Base-by-base conservation (phyloP, 140 eudicot species). In the Bidens hawaiensis region DNA sequence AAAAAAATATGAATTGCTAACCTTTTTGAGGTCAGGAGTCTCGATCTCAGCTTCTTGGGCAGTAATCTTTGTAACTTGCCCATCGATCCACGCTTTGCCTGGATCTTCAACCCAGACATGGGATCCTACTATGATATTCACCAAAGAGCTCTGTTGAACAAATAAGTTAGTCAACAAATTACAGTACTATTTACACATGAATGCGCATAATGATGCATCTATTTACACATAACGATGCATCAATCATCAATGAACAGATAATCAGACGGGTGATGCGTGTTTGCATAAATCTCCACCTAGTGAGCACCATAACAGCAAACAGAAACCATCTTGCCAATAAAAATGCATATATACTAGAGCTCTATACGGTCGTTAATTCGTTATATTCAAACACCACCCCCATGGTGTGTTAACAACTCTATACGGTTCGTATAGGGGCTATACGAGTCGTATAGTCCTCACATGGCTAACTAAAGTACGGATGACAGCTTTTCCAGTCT, bases 71-170 rank as follows among this genome's bases (percentile, higher is more conserved):
- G 76, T 76, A 54, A 93, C 96, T 24, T 48, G 69, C 45, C 96
- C 96, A 70, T 88, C 89, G 60, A 83, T 73, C 96, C 96, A 93
- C 49, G 99, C 96, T 22, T 61, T 49, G 11, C 14, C 57, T 24
- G 81, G 85, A 71, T 93, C 96, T 64, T 84, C 93, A 70, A 77
- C 84, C 99, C 96, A 93, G 55, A 93, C 95, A 67, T 88, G 89
- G 14, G 95, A 78, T 28, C 96, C 99, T 34, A 78, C 95, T 49
- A 82, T 83, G 63, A 93, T 84, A 75, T 88, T 93, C 65, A 88
- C 99, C 33, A 80, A 18, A 56, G 96, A 78, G 23, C 96, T 95
- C 99, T 93, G 95, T 52, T 62, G 64, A 31, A 62, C 46, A 67
- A 42, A 65, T 45, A 26, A 52, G 18, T 28, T 23, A 48, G 33